phyloP scores from a whole-genome alignment of 2,329 filamentous ascomycete species.

The Daldinia eschscholtzii region DNA sequence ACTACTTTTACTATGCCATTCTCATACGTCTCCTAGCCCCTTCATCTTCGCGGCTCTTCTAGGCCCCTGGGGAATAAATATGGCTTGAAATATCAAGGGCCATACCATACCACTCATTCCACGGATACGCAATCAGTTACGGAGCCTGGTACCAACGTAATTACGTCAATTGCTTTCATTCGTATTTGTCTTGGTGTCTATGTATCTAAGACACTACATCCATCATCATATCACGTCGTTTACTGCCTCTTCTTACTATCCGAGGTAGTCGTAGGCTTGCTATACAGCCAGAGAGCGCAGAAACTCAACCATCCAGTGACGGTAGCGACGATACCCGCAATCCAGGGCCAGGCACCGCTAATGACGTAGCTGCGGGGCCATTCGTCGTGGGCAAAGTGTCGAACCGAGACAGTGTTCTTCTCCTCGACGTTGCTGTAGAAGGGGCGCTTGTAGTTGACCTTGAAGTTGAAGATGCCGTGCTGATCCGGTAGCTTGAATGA shows the following conservation, averaged over 20 bases:
- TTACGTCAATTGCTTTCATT: conserved; percentile 23
- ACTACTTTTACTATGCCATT: background rate
- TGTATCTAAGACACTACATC: conserved; percentile 13
- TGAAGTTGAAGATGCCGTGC: conserved; percentile 99
- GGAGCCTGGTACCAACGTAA: background rate
- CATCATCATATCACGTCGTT: conserved; percentile 12
- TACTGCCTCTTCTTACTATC: conserved; percentile 52
- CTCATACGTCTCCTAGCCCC: background rate
- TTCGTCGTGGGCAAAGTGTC: conserved; percentile 97
- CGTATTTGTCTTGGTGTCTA: conserved; percentile 17
- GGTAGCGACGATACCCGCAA: conserved; percentile 87
- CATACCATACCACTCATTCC: background rate
- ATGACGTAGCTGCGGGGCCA: conserved; percentile 93
- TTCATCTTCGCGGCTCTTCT: background rate
- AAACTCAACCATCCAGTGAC: conserved; percentile 87
- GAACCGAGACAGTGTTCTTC: conserved; percentile 93
- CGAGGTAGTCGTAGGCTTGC: conserved; percentile 57
- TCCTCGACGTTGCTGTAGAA: conserved; percentile 92
- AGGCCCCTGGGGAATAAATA: background rate
- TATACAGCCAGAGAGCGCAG: conserved; percentile 88
- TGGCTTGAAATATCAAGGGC: background rate
- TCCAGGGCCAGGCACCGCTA: conserved; percentile 93
- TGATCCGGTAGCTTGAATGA: conserved; percentile 91
- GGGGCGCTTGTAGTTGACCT: conserved; percentile 95
- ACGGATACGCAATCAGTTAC: background rate